Base-by-base conservation (phyloP, 2,329 filamentous ascomycete genomes). In the Aspergillus oerlinghausenensis region DNA sequence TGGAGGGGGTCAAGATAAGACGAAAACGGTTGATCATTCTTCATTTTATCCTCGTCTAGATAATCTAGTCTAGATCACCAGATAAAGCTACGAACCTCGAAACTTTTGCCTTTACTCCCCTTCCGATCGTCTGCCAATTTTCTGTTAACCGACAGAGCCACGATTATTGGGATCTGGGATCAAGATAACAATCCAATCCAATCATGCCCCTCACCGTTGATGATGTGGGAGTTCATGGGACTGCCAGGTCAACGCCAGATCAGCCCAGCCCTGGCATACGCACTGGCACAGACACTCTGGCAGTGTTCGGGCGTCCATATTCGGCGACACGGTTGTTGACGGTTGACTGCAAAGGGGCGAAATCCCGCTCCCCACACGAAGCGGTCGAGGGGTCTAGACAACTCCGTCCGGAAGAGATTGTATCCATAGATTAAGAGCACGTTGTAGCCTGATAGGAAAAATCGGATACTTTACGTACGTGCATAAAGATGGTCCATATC, bases 71-170 rank as follows among this genome's bases (percentile, higher is more conserved):
- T 35, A 35, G 14, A 17, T 17, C 32, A 38, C 32, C 29, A 35
- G 32, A 38, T 38, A 38, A 38, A 45, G 42, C 42, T 6, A 23
- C 10, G 42, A 45, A 19, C 42, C 42, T 43, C 14, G 21, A n/a
- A 9, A n/a, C n/a, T 14, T 14, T 19, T 51, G 11, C 14, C 29
- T 21, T 47, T 47, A 50, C n/a, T 29, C 9, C 23, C 23, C 38
- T 50, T 45, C 28, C 53, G 35, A 52, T 54, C 21, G 25, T 54
- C 42, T 52, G 26, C 40, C 10, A 52, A 51, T 62, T 61, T 56
- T 50, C 14, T 47, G 35, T 47, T 60, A 61, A 60, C 61, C 61
- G 61, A 63, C 59, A 51, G 57, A 62, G 53, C 57, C 61, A 63
- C 59, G 61, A 60, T 60, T 61, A 62, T 63, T 59, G 50, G 54